These are phyloP conservation scores for Syncephalastrum racemosum DNA, from an alignment of 371 early-diverging fungal genomes.

Conservation along the genomic window DNA sequence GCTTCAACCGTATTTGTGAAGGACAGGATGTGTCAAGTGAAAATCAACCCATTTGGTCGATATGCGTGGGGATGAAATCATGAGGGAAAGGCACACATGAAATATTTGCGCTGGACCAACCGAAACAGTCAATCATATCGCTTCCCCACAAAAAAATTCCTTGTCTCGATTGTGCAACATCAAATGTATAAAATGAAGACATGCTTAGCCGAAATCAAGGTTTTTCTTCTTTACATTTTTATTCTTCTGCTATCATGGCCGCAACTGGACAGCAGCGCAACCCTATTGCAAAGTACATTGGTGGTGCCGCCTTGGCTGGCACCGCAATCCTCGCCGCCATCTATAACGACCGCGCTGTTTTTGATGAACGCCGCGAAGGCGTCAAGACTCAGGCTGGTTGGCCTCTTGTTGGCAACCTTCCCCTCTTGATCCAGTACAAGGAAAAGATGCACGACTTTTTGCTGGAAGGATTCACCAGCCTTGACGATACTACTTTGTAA, in stretches of 20 bases:
- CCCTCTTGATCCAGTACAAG: slow-evolving; percentile 17
- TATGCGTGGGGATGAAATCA: too few species aligned
- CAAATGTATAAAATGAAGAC: too few species aligned
- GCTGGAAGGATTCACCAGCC: slow-evolving; percentile 15
- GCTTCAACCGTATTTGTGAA: too few species aligned
- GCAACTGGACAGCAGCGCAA: slow-evolving; percentile 5
- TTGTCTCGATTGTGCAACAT: too few species aligned
- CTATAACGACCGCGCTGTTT: slow-evolving; percentile 30
- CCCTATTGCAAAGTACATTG: slow-evolving; percentile 9
- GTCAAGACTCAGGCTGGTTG: slow-evolving; percentile 20
- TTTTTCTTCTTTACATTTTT: neutral
- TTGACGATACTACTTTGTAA: slow-evolving; percentile 27
- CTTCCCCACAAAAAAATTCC: too few species aligned
- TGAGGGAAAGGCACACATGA: too few species aligned
- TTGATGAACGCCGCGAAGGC: slow-evolving; percentile 21
- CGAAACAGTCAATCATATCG: too few species aligned
- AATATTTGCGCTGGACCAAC: too few species aligned
- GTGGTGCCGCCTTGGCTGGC: slow-evolving; percentile 30
- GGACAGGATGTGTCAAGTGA: too few species aligned
- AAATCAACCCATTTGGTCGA: too few species aligned
- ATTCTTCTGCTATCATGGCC: slow-evolving; percentile 4
- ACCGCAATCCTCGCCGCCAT: slow-evolving; percentile 22
- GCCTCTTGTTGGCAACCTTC: slow-evolving; percentile 30
- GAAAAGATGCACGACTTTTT: slow-evolving; percentile 25
- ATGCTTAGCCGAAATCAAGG: too few species aligned